phyloP scores from a whole-genome alignment of 139 green algal species.

The Monoraphidium neglectum region DNA sequence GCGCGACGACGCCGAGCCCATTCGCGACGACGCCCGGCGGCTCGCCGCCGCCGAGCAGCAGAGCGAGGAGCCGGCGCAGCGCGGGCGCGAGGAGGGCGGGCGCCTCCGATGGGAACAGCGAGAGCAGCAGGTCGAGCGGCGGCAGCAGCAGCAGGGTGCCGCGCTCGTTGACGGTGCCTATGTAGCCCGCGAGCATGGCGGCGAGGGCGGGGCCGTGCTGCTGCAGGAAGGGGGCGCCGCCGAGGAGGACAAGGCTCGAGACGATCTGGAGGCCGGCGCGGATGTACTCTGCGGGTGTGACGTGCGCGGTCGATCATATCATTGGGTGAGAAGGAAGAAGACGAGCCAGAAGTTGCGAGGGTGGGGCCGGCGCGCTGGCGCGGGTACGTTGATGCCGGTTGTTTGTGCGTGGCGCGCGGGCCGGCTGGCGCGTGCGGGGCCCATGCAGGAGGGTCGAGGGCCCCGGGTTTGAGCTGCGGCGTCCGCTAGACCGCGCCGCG shows the following conservation, averaged over 20 bases:
- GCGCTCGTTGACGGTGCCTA: constrained; percentile 56
- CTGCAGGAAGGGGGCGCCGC: constrained; percentile 66
- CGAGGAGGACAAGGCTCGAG: constrained; percentile 52
- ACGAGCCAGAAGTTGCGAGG: too few species aligned
- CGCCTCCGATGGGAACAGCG: constrained; percentile 21
- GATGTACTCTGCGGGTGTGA: constrained; percentile 23
- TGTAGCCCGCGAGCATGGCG: constrained; percentile 34
- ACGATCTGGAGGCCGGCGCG: constrained; percentile 69
- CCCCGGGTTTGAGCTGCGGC: too few species aligned
- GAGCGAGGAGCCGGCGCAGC: constrained; percentile 56
- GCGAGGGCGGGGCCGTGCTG: constrained; percentile 55
- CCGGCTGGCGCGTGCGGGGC: too few species aligned
- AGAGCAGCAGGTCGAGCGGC: constrained; percentile 53
- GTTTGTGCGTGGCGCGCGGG: too few species aligned
- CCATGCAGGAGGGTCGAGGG: too few species aligned
- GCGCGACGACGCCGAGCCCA: constrained; percentile 60
- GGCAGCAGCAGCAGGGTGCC: constrained; percentile 68
- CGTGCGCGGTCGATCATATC: too few species aligned
- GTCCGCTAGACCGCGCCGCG: too few species aligned
- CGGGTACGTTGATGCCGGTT: too few species aligned
- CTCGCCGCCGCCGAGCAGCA: constrained; percentile 53
- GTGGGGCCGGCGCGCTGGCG: too few species aligned
- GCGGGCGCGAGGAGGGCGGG: constrained; percentile 23
- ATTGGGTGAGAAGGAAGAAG: too few species aligned
- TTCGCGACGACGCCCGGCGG: constrained; percentile 57